These are phyloP conservation scores for Inonotus obliquus DNA, from an alignment of 1,284 basidiomycete genomes.

Conservation along the genomic window DNA sequence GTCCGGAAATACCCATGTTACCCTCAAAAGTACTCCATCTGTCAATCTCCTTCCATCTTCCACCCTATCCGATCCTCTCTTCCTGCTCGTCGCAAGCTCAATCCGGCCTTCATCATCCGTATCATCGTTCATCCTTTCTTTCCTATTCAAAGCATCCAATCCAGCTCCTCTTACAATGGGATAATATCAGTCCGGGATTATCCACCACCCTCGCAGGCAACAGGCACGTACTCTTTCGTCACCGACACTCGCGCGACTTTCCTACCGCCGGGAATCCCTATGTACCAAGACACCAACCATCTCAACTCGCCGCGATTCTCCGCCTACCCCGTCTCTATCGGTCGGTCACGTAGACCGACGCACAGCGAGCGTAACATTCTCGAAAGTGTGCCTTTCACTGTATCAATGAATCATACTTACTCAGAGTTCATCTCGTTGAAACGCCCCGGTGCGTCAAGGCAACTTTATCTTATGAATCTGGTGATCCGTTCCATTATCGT, in stretches of 20 bases:
- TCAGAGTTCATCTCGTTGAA: no score
- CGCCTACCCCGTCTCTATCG: not conserved
- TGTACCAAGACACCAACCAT: not conserved
- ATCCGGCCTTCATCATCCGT: not conserved
- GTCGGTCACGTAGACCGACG: no score
- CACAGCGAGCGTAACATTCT: not conserved
- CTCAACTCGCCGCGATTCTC: not conserved
- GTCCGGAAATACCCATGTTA: not conserved
- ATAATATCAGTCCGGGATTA: not conserved
- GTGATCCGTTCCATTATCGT: not conserved
- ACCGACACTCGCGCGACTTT: not conserved
- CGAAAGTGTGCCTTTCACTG: not conserved
- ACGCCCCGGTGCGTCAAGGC: no score
- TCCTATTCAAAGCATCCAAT: not conserved
- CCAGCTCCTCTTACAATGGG: not conserved
- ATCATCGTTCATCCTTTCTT: not conserved
- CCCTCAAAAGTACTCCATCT: not conserved
- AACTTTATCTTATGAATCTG: no score
- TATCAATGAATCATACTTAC: no score
- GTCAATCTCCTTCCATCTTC: conserved; percentile 1
- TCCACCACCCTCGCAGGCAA: not conserved
- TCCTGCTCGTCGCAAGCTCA: conserved; percentile 1
- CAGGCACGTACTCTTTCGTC: not conserved
- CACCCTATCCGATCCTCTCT: not conserved
- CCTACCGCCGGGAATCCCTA: not conserved